Evolutionary conservation across 352 stramenopile genomes (phyloP).

Genomic region (Globisporangium yorkense): DNA sequence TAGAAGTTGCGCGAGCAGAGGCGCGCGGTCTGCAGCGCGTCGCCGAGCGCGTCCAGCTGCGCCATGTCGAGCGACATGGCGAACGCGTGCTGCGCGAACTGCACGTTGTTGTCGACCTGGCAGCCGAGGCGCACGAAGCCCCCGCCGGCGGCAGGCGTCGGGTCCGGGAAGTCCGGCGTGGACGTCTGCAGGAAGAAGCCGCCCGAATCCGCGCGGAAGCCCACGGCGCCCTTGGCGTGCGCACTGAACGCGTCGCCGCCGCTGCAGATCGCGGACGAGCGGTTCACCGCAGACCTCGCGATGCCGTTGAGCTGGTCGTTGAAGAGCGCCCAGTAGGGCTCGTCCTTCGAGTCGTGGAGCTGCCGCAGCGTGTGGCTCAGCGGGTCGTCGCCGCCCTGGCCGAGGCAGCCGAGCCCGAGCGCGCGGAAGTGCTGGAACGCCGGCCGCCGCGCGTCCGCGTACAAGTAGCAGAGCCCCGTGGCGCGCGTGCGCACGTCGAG

Average conservation of each 20-base stretch:
- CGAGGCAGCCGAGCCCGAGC: slow-evolving; percentile 69
- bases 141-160: slow-evolving; percentile 19
- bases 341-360: slow-evolving; percentile 10
- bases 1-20: slow-evolving; percentile 77
- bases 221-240: slow-evolving; percentile 66
- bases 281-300: slow-evolving; percentile 21
- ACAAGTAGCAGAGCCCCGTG: slow-evolving; percentile 71
- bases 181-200: slow-evolving; percentile 75
- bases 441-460: slow-evolving; percentile 49
- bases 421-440: slow-evolving; percentile 61
- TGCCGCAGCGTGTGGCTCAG: slow-evolving; percentile 69
- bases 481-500: slow-evolving; percentile 30
- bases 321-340: slow-evolving; percentile 64
- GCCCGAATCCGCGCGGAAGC: slow-evolving; percentile 33
- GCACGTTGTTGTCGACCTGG: slow-evolving; percentile 70
- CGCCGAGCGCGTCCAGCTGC: slow-evolving; percentile 34
- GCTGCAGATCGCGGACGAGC: slow-evolving; percentile 23
- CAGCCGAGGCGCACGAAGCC: slow-evolving; percentile 68
- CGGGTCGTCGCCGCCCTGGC: slow-evolving; percentile 65
- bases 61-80: slow-evolving; percentile 48
- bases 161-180: slow-evolving; percentile 73
- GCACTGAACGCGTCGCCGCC: slow-evolving; percentile 56
- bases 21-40: slow-evolving; percentile 43
- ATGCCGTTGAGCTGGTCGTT: slow-evolving; percentile 79
- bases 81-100: slow-evolving; percentile 69